Base-by-base conservation (phyloP, 2,329 filamentous ascomycete species). In the Aspergillus tamarii region DNA sequence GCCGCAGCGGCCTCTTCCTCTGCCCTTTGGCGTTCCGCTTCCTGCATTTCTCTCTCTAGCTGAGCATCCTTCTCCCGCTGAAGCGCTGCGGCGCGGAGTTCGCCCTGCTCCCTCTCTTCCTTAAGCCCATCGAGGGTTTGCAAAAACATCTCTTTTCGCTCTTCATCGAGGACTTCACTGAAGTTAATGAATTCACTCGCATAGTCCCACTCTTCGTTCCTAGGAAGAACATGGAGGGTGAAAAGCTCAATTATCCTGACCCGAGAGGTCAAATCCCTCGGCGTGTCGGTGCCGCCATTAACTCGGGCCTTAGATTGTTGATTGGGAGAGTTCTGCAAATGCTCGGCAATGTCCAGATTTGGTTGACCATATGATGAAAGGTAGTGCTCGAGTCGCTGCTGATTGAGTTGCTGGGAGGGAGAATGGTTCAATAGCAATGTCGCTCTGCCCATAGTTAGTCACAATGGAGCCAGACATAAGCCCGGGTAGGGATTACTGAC, bases 201-300 rank as follows among this genome's bases (percentile, higher is more conserved):
- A 72, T 97, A 97, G 63, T 97, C 92, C 95, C 95, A 99, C 80
- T 98, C 93, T 61, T 92, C 89, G 71, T 97, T 98, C 59, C 93
- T 87, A 6, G 94, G 89, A n/a, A 99, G 87, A 9, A 98, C 92
- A 74, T 99, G 95, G 5, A 99, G 85, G 1, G 93, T 96, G 77
- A 97, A 99, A 10, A 99, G 85, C 80, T 99, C 95, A 57, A 99
- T 87, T 48, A 99, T 91, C 81, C 96, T 96, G 67, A 97, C 89
- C 53, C 93, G 87, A 5, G 92, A 89, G 69, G 91, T 90, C 41
- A 97, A 86, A 74, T 96, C 93, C 66, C 92, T 88, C 0, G 93
- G 93, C 0, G 93, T 96, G 74, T 93, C 89, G 46, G 93, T 89
- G 63, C 92, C 92, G 64, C 86, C 87, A 5, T 74, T 73, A 79